A percentile compares a stretch with the other conserved stretches of the same genome.
Evolutionary conservation across 1,139 yeast species (phyloP).

Genomic region (Wickerhamomyces sp.): DNA sequence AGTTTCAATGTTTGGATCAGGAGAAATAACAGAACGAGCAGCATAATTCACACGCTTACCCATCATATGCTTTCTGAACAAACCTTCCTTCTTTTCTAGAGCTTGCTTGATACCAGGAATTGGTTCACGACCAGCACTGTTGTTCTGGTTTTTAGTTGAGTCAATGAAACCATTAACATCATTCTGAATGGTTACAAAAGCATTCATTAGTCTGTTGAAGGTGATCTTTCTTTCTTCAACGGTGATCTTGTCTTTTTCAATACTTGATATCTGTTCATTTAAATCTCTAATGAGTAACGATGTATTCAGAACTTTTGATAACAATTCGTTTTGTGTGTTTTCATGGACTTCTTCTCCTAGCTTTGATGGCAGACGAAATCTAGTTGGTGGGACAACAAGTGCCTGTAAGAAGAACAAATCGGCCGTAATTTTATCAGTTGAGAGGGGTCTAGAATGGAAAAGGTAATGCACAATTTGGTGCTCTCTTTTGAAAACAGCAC

Average conservation of each 20-base stretch:
- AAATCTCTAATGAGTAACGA: constrained; percentile 81
- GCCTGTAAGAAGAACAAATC: constrained; percentile 89
- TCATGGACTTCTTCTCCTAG: constrained; percentile 96
- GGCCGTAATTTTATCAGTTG: constrained; percentile 53
- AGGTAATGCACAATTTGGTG: constrained; percentile 53
- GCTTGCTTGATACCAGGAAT: constrained; percentile 99
- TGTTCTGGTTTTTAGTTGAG: constrained; percentile 79
- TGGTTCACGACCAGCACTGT: constrained; percentile 52
- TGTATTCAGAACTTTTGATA: constrained; percentile 76
- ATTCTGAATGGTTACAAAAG: constrained; percentile 90
- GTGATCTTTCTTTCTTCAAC: constrained; percentile 69
- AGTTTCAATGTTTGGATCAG: constrained; percentile 97
- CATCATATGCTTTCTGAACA: constrained; percentile 99
- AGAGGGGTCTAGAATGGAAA: constrained; percentile 75
- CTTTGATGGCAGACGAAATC: constrained; percentile 95
- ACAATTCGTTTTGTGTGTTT: constrained; percentile 85
- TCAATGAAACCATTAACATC: constrained; percentile 94
- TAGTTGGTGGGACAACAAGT: constrained; percentile 90
- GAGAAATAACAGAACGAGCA: constrained; percentile 98
- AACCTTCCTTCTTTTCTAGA: constrained; percentile 96
- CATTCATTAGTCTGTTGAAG: constrained; percentile 89
- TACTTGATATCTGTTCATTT: constrained; percentile 66
- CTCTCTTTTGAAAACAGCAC: constrained; percentile 73
- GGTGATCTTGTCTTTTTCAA: constrained; percentile 60
- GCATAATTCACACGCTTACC: constrained; percentile 99